Conservation (phyloP, 1,139 yeast species). For the Yamadazyma spencermartinsiae region DNA sequence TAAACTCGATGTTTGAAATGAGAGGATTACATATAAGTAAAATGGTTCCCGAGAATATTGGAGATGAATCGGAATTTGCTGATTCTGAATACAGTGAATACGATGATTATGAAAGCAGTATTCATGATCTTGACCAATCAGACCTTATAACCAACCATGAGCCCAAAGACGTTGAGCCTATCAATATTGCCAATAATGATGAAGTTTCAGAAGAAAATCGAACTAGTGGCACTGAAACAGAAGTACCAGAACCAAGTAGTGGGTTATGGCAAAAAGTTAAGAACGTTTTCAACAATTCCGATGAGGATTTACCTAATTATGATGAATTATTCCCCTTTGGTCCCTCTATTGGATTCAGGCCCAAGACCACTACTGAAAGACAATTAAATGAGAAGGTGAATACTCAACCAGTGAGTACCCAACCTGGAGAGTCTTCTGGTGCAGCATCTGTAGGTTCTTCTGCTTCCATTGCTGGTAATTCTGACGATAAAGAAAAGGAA, state of each 20-base stretch:
- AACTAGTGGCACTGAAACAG: slow-evolving; percentile 7
- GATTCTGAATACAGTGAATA: slow-evolving; percentile 42
- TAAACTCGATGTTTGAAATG: slow-evolving; percentile 40
- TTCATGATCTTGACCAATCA: background rate
- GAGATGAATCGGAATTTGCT: slow-evolving; percentile 38
- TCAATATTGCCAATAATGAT: slow-evolving; percentile 9
- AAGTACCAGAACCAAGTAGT: slow-evolving; percentile 12
- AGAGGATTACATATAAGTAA: slow-evolving; percentile 45
- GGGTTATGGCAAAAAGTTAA: slow-evolving; percentile 66
- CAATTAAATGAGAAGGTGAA: slow-evolving; percentile 25
- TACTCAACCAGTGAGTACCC: background rate
- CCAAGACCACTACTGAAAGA: slow-evolving; percentile 39
- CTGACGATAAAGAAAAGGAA: slow-evolving; percentile 7
- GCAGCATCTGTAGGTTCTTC: slow-evolving; percentile 9
- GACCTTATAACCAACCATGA: background rate
- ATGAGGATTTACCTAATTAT: slow-evolving; percentile 64
- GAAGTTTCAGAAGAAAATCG: slow-evolving; percentile 6
- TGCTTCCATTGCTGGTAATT: slow-evolving; percentile 7
- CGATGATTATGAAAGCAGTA: slow-evolving; percentile 17
- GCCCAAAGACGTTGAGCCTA: background rate
- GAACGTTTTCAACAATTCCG: slow-evolving; percentile 51
- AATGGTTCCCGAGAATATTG: slow-evolving; percentile 30
- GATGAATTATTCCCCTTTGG: slow-evolving; percentile 82
- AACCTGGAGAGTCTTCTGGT: background rate
- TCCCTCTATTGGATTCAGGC: slow-evolving; percentile 31